phyloP scores from a whole-genome alignment of 164 flowering plant genomes.

The Magnolia changhungtana region DNA sequence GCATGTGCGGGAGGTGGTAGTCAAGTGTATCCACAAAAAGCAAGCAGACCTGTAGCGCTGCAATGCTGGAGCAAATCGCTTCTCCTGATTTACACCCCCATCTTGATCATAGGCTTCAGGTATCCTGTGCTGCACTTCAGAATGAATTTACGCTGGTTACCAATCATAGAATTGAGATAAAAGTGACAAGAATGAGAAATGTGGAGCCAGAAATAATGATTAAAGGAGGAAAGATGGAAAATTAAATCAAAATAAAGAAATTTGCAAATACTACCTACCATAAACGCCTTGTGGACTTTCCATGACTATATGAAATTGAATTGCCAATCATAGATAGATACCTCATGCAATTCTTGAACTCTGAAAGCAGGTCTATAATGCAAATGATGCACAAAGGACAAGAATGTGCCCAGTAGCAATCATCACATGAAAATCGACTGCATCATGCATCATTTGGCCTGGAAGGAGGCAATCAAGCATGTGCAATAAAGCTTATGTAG shows the following conservation, averaged over 20 bases:
- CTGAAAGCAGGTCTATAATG: background rate
- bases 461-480: too few species aligned
- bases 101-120: conserved; percentile 96
- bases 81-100: conserved; percentile 87
- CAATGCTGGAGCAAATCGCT: conserved; percentile 80
- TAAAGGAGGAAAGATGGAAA: background rate
- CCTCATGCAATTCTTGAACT: background rate
- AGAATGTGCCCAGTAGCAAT: too few species aligned
- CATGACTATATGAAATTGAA: background rate
- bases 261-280: background rate
- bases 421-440: too few species aligned
- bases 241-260: background rate
- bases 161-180: background rate
- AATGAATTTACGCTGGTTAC: background rate
- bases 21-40: background rate
- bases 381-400: too few species aligned
- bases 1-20: background rate
- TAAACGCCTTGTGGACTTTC: background rate
- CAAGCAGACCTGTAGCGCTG: conserved; percentile 77
- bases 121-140: conserved; percentile 74
- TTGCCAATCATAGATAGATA: background rate
- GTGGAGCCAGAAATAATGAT: background rate
- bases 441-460: too few species aligned
- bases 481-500: too few species aligned
- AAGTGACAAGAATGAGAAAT: background rate